Evolutionary conservation across 495 filamentous ascomycete genomes (phyloP), one percentile per base, ranked within the genome.

Genomic region (Talaromyces ruber): DNA sequence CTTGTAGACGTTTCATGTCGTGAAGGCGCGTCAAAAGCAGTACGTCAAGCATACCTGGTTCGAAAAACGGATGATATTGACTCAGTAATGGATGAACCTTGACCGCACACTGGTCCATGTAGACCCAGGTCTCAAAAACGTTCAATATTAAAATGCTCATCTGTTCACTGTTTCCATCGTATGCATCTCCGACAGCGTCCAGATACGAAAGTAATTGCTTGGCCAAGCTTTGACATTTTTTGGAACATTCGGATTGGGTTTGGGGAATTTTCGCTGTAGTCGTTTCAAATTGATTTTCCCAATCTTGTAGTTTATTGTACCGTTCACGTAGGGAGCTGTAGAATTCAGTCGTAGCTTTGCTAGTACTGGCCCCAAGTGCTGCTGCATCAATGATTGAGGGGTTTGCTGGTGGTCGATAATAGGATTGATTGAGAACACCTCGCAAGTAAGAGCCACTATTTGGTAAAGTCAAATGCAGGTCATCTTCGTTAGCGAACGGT

Each of bases 71-170:
- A 8, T 79, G 65, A 64, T 84, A 89, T 0, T 85, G 68, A 0
- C 26, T 51, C 0, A 90, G 64, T 9, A 89, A 57, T 2, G 76
- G 70, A 61, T 73, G 73, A 0, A 62, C 60, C 1, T 61, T 37
- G 4, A 76, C 73, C 0, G 81, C 81, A 16, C 71, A 72, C 39
- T 72, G 78, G 64, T 90, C 87, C 60, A 77, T 68, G 22, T 77
- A 76, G 18, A 85, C 64, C 86, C 86, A 90, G 0, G 88, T 62
- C 16, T 88, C 82, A 63, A 88, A 71, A 8, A 82, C 65, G 0
- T 73, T 83, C 18, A 90, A 71, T 2, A 84, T 61, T 76, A 88
- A 83, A 0, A 80, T 37, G 6, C 86, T 88, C 16, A 79, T 69
- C 3, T 71, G 70, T 63, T 82, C 83, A 0, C 60, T 57, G 61